These are phyloP conservation scores for Syzygium jambos DNA, from an alignment of 345 rosid genomes.

Conservation along the genomic window DNA sequence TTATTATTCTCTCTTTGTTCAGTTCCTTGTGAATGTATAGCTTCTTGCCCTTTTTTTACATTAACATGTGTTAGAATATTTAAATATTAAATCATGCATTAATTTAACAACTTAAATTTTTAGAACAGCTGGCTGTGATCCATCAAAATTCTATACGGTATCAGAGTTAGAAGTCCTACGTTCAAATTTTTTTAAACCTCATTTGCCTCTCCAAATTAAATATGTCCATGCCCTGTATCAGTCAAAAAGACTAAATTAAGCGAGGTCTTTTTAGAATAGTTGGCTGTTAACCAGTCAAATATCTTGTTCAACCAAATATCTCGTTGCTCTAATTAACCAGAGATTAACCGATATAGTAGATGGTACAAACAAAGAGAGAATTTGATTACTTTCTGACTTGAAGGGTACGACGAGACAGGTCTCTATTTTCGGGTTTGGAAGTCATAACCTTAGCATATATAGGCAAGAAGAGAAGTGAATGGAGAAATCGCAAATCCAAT, in stretches of 20 bases:
- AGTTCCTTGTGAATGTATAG: background rate
- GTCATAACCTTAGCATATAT: background rate
- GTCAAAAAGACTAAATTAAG: too few relatives aligned
- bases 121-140: too few relatives aligned
- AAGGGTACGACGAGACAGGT: background rate
- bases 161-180: too few relatives aligned
- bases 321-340: background rate
- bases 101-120: too few relatives aligned
- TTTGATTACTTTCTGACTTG: background rate
- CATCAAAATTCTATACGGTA: too few relatives aligned
- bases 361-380: background rate
- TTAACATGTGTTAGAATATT: too few relatives aligned
- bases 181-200: too few relatives aligned
- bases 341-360: background rate
- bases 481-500: background rate
- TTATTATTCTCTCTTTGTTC: conserved; percentile 4
- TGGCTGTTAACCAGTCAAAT: too few relatives aligned
- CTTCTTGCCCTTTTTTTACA: background rate
- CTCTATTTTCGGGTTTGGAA: background rate
- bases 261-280: too few relatives aligned
- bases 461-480: background rate
- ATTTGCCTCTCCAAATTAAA: too few relatives aligned
- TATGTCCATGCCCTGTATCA: too few relatives aligned
- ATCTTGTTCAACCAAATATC: background rate
- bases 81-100: too few relatives aligned